Conservation (phyloP, 2,329 filamentous ascomycete genomes). For the Diplocarpon mali region DNA sequence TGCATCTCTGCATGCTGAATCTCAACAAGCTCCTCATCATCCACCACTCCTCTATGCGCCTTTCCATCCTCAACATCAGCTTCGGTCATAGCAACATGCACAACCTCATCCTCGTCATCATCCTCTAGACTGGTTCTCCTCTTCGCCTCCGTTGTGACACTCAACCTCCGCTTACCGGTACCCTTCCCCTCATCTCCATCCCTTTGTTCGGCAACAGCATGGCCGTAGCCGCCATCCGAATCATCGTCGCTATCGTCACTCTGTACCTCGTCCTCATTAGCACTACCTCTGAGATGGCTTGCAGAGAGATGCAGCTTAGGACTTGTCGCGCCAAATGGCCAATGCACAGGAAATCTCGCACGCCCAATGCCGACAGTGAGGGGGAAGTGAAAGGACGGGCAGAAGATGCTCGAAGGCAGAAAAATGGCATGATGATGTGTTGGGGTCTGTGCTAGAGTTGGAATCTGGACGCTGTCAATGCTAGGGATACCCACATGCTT, state of each 20-base stretch:
- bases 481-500: slow-evolving; percentile 22
- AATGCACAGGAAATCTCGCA: slow-evolving; percentile 18
- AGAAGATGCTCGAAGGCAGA: slow-evolving; percentile 6
- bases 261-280: slow-evolving; percentile 18
- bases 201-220: slow-evolving; percentile 7
- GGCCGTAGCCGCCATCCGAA: slow-evolving; percentile 9
- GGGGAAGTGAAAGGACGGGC: slow-evolving; percentile 1
- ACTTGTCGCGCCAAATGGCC: slow-evolving; percentile 15
- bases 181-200: background rate
- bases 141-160: slow-evolving; percentile 6
- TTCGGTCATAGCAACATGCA: slow-evolving; percentile 18
- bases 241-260: slow-evolving; percentile 9
- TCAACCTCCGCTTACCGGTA: background rate
- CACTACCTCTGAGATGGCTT: slow-evolving; percentile 9
- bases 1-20: slow-evolving; percentile 23
- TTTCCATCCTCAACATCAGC: slow-evolving; percentile 2
- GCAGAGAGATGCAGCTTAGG: background rate
- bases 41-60: background rate
- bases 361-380: slow-evolving; percentile 7
- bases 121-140: slow-evolving; percentile 27
- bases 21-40: slow-evolving; percentile 13
- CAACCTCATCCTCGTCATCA: slow-evolving; percentile 26
- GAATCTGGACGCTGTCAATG: background rate
- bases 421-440: slow-evolving; percentile 6
- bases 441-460: background rate